Base-by-base conservation (phyloP, 2,329 filamentous ascomycete species). In the Talaromyces piceae region DNA sequence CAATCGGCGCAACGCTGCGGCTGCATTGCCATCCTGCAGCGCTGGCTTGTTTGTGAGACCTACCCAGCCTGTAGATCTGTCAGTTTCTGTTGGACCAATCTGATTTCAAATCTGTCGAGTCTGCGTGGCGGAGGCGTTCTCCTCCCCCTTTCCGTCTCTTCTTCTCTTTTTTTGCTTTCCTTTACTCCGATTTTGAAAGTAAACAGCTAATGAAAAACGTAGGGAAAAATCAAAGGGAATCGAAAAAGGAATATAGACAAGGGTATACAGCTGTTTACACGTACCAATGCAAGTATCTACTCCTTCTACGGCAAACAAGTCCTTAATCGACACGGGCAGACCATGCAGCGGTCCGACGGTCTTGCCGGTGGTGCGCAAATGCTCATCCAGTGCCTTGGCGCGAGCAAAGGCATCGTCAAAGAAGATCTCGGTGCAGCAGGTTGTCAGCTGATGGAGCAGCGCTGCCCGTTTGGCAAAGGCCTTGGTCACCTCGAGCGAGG, bases 401-500 rank as follows among this genome's bases (percentile, higher is more conserved):
- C 54, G 45, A 4, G 28, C 33, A 27, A 62, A 45, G 8, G 59
- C 59, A 13, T 57, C 53, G 4, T 55, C 55, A 47, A 62, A 60
- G 41, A 60, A 51, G 2, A 62, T 58, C 43, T 62, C 60, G 9
- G 58, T 60, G 39, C 59, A 52, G 43, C 58, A 60, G 7, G 41
- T 49, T 6, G 47, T 45, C 41, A 55, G 74, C 71, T 45, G 72
- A 54, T 78, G 76, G 1, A 79, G 78, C 18, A 82, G 61, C 4
- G 63, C 77, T 23, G 80, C 80, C 37, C 80, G 67, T 41, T 77
- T 68, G 41, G 82, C 64, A 60, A 82, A 83, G 1, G 79, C 79
- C 27, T 68, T 73, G 3, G 70, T 73, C 7, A 82, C 75, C 13
- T 67, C 62, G 1, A 65, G 66, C 27, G 73, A 68, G 9, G 67